These are phyloP conservation scores for Mallotus repandus DNA, from an alignment of 441 rosid species.

Conservation along the genomic window DNA sequence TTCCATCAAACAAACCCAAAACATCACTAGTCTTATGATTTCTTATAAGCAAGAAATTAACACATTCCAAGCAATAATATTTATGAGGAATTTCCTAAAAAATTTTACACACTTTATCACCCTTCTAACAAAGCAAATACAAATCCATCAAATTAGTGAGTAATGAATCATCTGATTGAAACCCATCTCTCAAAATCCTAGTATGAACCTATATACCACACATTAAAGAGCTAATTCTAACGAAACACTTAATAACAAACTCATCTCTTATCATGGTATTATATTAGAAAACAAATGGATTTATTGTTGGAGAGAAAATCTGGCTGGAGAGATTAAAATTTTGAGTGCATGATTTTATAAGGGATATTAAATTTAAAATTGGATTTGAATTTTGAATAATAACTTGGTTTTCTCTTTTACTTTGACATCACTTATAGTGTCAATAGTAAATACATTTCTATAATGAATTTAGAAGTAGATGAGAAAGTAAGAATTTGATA, in stretches of 20 bases:
- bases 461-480: too few relatives aligned
- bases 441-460: too few relatives aligned
- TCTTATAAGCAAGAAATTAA: too few relatives aligned
- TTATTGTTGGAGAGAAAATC: slow-evolving; percentile 44
- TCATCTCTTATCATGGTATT: slow-evolving; percentile 71
- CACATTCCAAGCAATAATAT: too few relatives aligned
- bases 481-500: too few relatives aligned
- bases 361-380: slow-evolving; percentile 35
- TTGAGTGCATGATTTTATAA: slow-evolving; percentile 50
- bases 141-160: slow-evolving; percentile 66
- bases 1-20: slow-evolving; percentile 54
- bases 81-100: slow-evolving; percentile 63
- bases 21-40: too few relatives aligned
- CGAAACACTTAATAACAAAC: slow-evolving; percentile 59
- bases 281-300: slow-evolving; percentile 51
- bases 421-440: too few relatives aligned
- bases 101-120: slow-evolving; percentile 49
- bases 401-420: too few relatives aligned
- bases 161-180: slow-evolving; percentile 54
- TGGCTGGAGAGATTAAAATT: slow-evolving; percentile 46
- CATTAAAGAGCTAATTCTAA: slow-evolving; percentile 33
- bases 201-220: slow-evolving; percentile 66
- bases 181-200: slow-evolving; percentile 58
- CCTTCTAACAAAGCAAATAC: slow-evolving; percentile 40
- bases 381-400: neutral